Evolutionary conservation across 306 rosid species (phyloP).

Genomic region (Heteromeles arbutifolia): DNA sequence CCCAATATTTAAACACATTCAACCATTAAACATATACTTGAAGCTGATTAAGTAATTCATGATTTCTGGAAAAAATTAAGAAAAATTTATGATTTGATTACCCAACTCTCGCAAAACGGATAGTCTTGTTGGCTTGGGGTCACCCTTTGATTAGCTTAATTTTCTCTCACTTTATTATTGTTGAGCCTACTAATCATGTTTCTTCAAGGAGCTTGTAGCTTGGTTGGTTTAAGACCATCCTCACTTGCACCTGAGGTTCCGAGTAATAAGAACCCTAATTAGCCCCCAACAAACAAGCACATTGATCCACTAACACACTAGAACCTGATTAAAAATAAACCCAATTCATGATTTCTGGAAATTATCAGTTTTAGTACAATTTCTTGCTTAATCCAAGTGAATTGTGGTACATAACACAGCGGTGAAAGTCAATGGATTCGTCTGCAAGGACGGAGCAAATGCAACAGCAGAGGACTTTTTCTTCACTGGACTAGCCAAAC

Average conservation of each 20-base stretch:
- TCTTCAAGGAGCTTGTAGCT: no score
- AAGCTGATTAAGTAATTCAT: no score
- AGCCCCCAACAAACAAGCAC: background rate
- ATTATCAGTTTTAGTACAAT: background rate
- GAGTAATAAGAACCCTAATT: no score
- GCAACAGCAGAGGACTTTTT: conserved; percentile 63
- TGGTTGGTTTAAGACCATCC: no score
- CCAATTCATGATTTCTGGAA: background rate
- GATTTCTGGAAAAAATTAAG: background rate
- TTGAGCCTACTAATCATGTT: background rate
- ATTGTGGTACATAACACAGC: conserved; percentile 25
- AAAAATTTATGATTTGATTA: background rate
- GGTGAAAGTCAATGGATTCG: conserved; percentile 64
- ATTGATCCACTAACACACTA: background rate
- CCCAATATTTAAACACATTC: background rate
- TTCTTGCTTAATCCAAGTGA: background rate
- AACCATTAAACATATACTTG: background rate
- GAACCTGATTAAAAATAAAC: background rate
- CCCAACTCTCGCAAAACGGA: no score
- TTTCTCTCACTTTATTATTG: background rate
- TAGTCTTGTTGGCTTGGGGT: background rate
- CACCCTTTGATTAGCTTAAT: background rate
- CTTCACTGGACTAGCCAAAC: conserved; percentile 44
- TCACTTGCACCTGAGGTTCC: no score
- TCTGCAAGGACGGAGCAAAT: conserved; percentile 48